Conservation (phyloP, 345 rosid species). For the Fremontodendron californicum region DNA sequence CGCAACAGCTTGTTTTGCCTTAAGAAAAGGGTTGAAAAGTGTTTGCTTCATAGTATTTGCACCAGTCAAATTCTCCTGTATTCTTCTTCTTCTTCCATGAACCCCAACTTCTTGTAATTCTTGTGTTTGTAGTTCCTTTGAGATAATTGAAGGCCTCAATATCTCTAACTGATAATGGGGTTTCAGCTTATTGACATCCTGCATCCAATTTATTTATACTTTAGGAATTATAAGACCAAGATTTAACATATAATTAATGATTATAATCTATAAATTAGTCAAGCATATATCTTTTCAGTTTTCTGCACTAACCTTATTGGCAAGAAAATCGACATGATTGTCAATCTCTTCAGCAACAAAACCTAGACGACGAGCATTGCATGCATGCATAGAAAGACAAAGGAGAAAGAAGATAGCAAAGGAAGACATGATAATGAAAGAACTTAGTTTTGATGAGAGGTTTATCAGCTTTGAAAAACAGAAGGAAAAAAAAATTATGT, state of each 20-base stretch:
- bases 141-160: background rate
- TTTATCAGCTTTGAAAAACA: background rate
- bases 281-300: background rate
- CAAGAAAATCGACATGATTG: background rate
- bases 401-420: constrained; percentile 23
- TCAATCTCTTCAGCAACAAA: constrained; percentile 3
- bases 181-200: constrained; percentile 20
- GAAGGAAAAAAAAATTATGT: background rate
- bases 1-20: constrained; percentile 12
- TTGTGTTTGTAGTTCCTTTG: constrained; percentile 10
- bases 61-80: constrained; percentile 13
- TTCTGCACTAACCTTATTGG: constrained; percentile 25
- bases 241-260: background rate
- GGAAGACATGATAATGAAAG: constrained; percentile 23
- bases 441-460: background rate
- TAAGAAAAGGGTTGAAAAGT: background rate
- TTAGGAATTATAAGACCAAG: constrained; percentile 7
- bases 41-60: constrained; percentile 19
- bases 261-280: background rate
- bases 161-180: background rate
- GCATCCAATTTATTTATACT: no score
- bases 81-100: background rate
- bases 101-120: background rate
- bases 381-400: constrained; percentile 46
- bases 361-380: constrained; percentile 39